Evolutionary conservation across 176 grass and related monocot species (phyloP), one percentile per base, ranked within the genome.

Genomic region (Canna indica): DNA sequence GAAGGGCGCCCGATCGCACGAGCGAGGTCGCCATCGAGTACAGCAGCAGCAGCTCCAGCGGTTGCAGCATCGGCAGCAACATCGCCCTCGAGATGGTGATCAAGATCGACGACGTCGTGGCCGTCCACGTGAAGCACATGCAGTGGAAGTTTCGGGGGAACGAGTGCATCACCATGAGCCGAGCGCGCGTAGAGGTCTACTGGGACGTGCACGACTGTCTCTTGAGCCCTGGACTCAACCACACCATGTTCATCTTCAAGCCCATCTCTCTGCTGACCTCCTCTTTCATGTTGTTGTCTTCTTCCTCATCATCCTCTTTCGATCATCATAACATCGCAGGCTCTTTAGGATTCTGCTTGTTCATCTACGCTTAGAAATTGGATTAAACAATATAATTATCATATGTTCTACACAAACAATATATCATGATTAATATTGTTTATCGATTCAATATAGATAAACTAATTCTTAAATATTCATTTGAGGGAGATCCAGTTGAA

Each of bases 161-260:
- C 70, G 87, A 95, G 34, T 87, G 87, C 0, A 76, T 95, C 0
- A 95, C 91, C 0, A 85, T 95, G 30, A 84, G 84, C 42, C 69
- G 80, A 32, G 87, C 87, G 5, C 87, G 84, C 61, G 85, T 95
- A 67, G 91, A 95, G 76, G 84, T 91, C 5, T 96, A 88, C 56
- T 96, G 91, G 91, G 88, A 96, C 70, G 91, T 96, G 6, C 88
- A 91, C 47, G 88, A 84, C 78, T 96, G 91, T 88, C 75, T 96
- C 59, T 96, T 96, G 78, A 81, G 85, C 85, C 78, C 85, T n/a
- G 88, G 91, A 3, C 74, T 74, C 18, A 70, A 85, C 8, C 87
- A 84, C 2, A 85, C 91, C 16, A 59, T 88, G 64, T 96, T 96
- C 78, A 84, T 96, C 70, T 96, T 96, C 75, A 70, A 86, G 0